These are phyloP conservation scores for Geranomyces michiganensis DNA, from an alignment of 192 early-diverging fungal species.

Conservation along the genomic window DNA sequence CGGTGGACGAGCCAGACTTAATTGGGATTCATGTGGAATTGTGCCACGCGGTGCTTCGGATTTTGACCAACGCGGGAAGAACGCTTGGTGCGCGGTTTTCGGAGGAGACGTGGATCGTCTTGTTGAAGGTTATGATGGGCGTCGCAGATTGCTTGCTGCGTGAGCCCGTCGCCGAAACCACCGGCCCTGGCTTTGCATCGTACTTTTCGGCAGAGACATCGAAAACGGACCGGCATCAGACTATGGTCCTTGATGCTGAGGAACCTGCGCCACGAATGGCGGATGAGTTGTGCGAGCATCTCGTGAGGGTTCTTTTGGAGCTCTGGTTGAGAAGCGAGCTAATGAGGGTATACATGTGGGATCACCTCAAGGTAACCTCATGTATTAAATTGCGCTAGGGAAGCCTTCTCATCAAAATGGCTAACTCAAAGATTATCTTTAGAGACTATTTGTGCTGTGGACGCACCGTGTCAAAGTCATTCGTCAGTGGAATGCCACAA, in stretches of 20 bases:
- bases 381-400: too few species aligned
- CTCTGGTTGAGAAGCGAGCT: conserved; percentile 76
- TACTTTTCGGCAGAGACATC: not conserved
- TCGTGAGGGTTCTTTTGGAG: conserved; percentile 74
- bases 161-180: conserved; percentile 46
- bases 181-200: not conserved
- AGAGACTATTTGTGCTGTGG: conserved; percentile 63
- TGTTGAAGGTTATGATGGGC: conserved; percentile 80
- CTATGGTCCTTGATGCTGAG: conserved; percentile 13
- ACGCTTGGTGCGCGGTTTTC: conserved; percentile 63
- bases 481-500: conserved; percentile 74
- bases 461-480: conserved; percentile 72
- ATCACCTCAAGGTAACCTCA: conserved; percentile 60
- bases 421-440: not conserved
- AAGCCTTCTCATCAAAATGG: not conserved
- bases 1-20: conserved; percentile 6
- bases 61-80: conserved; percentile 64
- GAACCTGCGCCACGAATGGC: conserved; percentile 60
- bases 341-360: conserved; percentile 74
- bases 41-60: conserved; percentile 70
- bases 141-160: conserved; percentile 72
- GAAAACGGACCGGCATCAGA: conserved; percentile 4
- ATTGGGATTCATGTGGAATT: conserved; percentile 64
- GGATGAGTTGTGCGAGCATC: conserved; percentile 74
- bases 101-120: conserved; percentile 76